Percentiles rank a stretch among this genome's conserved stretches.
Conservation (phyloP, 768 basidiomycete species). For the Mycena capillaripes region DNA sequence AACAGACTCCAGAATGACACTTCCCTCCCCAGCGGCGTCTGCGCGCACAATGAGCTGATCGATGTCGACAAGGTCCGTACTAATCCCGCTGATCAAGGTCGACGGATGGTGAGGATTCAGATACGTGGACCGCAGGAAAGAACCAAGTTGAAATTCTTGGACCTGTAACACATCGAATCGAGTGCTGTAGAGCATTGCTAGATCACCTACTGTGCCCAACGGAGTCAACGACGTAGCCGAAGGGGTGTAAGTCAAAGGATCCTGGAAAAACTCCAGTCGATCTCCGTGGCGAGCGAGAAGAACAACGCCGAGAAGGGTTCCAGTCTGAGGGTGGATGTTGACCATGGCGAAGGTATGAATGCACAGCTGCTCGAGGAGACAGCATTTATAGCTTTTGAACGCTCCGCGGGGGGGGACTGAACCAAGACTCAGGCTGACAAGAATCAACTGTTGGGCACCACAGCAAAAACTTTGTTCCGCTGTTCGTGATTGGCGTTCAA, state of each 20-base stretch:
- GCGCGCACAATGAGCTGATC: too few species aligned
- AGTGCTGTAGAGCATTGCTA: too few species aligned
- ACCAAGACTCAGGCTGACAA: too few species aligned
- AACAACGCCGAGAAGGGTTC: conserved; percentile 6
- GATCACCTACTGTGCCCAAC: too few species aligned
- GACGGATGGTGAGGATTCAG: conserved; percentile 66
- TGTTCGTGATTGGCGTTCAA: too few species aligned
- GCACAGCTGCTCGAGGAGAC: background rate
- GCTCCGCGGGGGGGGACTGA: too few species aligned
- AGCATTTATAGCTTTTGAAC: background rate
- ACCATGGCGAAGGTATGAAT: background rate
- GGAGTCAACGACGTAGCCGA: too few species aligned
- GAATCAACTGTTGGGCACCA: too few species aligned
- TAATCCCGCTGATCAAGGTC: conserved; percentile 63
- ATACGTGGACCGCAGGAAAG: conserved; percentile 64
- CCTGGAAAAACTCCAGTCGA: conserved; percentile 16
- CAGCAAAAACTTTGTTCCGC: too few species aligned
- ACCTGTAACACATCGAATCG: conserved; percentile 47
- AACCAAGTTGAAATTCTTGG: conserved; percentile 72
- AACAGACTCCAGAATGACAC: too few species aligned
- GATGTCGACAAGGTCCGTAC: conserved; percentile 51
- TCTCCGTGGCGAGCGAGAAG: conserved; percentile 15
- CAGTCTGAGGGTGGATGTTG: background rate
- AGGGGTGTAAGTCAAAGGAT: conserved; percentile 11
- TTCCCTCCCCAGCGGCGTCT: too few species aligned